Conservation (phyloP, 2,329 filamentous ascomycete species). For the Teratosphaeria viscida region DNA sequence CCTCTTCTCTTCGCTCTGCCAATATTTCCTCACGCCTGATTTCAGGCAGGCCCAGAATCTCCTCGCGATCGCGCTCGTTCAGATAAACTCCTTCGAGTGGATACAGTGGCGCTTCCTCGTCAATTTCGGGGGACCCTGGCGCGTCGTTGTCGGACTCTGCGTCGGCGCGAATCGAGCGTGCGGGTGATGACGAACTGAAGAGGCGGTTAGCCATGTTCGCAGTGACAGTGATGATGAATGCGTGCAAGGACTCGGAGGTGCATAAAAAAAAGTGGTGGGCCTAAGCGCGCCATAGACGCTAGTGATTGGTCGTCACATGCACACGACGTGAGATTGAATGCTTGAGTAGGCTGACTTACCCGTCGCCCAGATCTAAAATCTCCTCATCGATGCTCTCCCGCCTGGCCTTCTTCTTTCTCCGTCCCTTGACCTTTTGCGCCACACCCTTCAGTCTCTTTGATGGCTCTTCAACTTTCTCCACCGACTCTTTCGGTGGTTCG, state of each 20-base stretch:
- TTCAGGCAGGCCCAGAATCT: constrained; percentile 79
- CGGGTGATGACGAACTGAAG: constrained; percentile 15
- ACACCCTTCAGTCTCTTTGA: constrained; percentile 29
- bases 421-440: constrained; percentile 37
- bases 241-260: neutral
- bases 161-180: constrained; percentile 60
- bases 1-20: constrained; percentile 73
- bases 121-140: constrained; percentile 12
- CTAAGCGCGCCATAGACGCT: neutral
- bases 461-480: constrained; percentile 27
- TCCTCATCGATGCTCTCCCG: constrained; percentile 59
- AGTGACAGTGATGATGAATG: neutral
- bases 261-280: neutral
- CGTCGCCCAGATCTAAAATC: constrained; percentile 44
- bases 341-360: constrained; percentile 48
- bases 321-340: neutral
- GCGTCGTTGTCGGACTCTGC: constrained; percentile 59
- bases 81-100: constrained; percentile 77
- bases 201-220: constrained; percentile 3
- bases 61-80: constrained; percentile 41
- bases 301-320: neutral
- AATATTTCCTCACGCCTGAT: constrained; percentile 84
- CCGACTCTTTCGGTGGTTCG: constrained; percentile 28
- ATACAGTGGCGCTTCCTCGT: constrained; percentile 55
- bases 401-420: constrained; percentile 36